These are phyloP conservation scores for Ilyonectria mors-panacis DNA, from an alignment of 2,329 filamentous ascomycete genomes.

Conservation along the genomic window DNA sequence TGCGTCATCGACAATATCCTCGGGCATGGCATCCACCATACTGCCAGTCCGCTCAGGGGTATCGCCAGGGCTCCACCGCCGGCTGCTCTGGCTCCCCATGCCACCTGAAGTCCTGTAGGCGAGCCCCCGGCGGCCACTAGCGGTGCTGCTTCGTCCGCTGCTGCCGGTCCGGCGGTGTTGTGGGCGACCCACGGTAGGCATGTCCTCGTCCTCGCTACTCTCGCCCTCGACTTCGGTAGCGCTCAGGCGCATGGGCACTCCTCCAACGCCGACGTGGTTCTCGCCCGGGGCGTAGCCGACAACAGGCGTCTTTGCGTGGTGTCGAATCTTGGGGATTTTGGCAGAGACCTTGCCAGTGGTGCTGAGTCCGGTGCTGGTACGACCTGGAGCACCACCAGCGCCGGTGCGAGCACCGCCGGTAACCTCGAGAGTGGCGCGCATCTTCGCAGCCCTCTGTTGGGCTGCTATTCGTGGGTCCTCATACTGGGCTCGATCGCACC, in stretches of 20 bases:
- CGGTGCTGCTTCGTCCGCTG: constrained; percentile 80
- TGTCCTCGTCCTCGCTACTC: constrained; percentile 83
- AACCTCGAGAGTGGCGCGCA: constrained; percentile 87
- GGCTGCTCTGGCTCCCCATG: constrained; percentile 56
- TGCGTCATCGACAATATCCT: constrained; percentile 56
- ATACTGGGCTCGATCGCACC: constrained; percentile 94
- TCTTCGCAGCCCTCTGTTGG: constrained; percentile 88
- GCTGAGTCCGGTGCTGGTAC: constrained; percentile 75
- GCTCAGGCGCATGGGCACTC: constrained; percentile 91
- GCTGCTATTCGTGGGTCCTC: constrained; percentile 89
- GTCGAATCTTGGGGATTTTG: constrained; percentile 93
- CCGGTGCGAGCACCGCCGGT: constrained; percentile 70
- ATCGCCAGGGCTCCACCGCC: constrained; percentile 67
- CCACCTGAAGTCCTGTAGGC: constrained; percentile 68
- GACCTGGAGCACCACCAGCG: constrained; percentile 53
- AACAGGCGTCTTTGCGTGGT: constrained; percentile 85
- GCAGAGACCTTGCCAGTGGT: constrained; percentile 77
- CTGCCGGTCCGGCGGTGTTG: constrained; percentile 81
- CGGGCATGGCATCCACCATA: constrained; percentile 61
- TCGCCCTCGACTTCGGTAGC: constrained; percentile 96
- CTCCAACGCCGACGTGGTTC: constrained; percentile 81
- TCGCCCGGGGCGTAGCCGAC: constrained; percentile 83
- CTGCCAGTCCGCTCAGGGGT: constrained; percentile 71
- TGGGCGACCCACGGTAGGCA: constrained; percentile 61
- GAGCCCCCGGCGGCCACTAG: constrained; percentile 65